A percentile compares a stretch with the other conserved stretches of the same genome.
Evolutionary conservation across 306 rosid species (phyloP).

Genomic region (Ziziphus jujuba): DNA sequence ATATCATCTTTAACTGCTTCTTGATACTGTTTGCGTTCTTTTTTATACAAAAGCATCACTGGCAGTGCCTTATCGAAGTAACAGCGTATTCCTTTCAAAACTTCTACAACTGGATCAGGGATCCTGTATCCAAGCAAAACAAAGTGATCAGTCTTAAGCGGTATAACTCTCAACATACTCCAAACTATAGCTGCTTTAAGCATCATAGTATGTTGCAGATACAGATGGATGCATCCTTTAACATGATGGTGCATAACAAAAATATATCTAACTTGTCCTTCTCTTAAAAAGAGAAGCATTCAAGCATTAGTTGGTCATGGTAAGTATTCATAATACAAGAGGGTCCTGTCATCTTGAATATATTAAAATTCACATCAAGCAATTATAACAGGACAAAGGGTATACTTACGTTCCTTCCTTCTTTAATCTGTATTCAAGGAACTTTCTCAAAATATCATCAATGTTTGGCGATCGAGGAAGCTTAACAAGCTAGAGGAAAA

Average conservation of each 20-base stretch:
- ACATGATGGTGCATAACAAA: neutral
- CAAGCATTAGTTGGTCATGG: too few relatives aligned
- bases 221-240: neutral
- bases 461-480: constrained; percentile 98
- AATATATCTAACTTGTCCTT: too few relatives aligned
- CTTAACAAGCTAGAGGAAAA: constrained; percentile 71
- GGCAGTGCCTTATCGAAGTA: constrained; percentile 96
- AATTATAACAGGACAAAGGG: constrained; percentile 8
- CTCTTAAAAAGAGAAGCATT: too few relatives aligned
- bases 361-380: constrained; percentile 9
- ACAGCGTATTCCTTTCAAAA: constrained; percentile 82
- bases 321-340: too few relatives aligned
- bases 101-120: constrained; percentile 73
- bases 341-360: neutral
- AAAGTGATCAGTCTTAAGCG: constrained; percentile 26
- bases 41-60: constrained; percentile 81
- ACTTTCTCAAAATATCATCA: constrained; percentile 85
- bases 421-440: constrained; percentile 82
- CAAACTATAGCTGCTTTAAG: neutral
- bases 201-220: neutral
- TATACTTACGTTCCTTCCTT: constrained; percentile 85
- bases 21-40: constrained; percentile 81
- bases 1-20: constrained; percentile 54
- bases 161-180: constrained; percentile 3
- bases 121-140: constrained; percentile 48